Evolutionary conservation across 345 rosid species (phyloP), one percentile per base, ranked within the genome.

Genomic region (Melaleuca alternifolia): DNA sequence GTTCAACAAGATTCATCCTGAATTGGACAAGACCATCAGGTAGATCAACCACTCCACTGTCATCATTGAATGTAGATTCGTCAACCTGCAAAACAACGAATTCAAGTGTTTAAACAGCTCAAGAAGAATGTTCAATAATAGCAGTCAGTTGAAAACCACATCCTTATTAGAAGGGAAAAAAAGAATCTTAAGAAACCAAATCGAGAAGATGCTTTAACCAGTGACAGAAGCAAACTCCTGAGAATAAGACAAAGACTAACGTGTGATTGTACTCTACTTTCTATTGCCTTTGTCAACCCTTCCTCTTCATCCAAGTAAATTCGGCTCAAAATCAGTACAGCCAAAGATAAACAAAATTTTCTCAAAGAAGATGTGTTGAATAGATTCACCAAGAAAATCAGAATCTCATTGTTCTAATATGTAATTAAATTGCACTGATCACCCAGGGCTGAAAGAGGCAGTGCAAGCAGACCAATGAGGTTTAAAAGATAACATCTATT

Each of bases 21-120:
- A 94, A 97, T 84, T 94, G 97, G 85, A 91, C 91, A 82, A 97
- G 98, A 84, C 96, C 95, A 88, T 97, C 99, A 48, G 98, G 98
- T 87, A 97, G 91, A 51, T 95, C 97, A 86, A 91, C 88, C 44
- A 87, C 90, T 87, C 90, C 92, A 87, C 92, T 92, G 71, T 91
- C 94, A 62, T 94, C 96, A 89, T 51, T 91, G 82, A 90, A 90
- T 82, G 96, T 92, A 89, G 93, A 93, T 84, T 95, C 98, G 85
- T 96, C 97, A 91, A 94, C 98, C 99, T 97, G 93, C 85, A 83
- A 90, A 90, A 85, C 48, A 37, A 84, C 33, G 84, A 52, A 84
- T 48, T 86, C 57, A 21, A 26, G 54, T 41, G 61, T 65, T 26
- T 75, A 85, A 85, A 61, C 33, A 54, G 20, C 81, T 71, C 81